Evolutionary conservation across 2,329 filamentous ascomycete species (phyloP), one percentile per base, ranked within the genome.

Genomic region (Helminthosporium solani): DNA sequence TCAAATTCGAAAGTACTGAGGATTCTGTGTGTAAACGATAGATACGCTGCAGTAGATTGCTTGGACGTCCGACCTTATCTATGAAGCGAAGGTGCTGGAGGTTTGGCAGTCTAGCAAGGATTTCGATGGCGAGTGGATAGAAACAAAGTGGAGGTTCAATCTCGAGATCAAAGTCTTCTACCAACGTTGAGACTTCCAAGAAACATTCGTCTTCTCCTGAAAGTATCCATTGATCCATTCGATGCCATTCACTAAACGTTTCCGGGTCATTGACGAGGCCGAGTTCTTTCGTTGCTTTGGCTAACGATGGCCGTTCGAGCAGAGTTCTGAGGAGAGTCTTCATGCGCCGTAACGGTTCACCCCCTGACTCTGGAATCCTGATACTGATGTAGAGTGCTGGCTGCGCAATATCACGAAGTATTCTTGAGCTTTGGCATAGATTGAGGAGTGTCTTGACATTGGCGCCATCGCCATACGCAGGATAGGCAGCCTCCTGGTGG

Each of bases 381-480:
- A 50, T 34, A 30, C 28, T 33, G 6, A 19, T 47, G 47, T 53
- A 40, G 18, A 53, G 50, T 33, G 43, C 37, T 11, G 50, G 47
- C n/a, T 36, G 40, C 28, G 50, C 44, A 36, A 52, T 27, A 3
- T 20, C 16, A 15, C 18, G 34, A n/a, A 50, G 37, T 18, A 19
- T n/a, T 12, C 40, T 36, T 31, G 44, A 50, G 18, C 43, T 40
- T 14, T 12, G 44, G 25, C 47, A 53, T 28, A 47, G 20, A 33
- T 7, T 33, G 23, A 36, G 15, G 15, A 53, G 19, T 20, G 50
- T 23, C 35, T 16, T 35, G n/a, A 40, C 33, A 25, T 45, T 33
- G 3, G 40, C 46, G 4, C 14, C 28, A 31, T 31, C 14, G 14
- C 28, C 28, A n/a, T 6, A 8, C 19, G 34, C 37, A 11, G 50